Conservation (phyloP, 805 yeast genomes). For the Candida railenensis region DNA sequence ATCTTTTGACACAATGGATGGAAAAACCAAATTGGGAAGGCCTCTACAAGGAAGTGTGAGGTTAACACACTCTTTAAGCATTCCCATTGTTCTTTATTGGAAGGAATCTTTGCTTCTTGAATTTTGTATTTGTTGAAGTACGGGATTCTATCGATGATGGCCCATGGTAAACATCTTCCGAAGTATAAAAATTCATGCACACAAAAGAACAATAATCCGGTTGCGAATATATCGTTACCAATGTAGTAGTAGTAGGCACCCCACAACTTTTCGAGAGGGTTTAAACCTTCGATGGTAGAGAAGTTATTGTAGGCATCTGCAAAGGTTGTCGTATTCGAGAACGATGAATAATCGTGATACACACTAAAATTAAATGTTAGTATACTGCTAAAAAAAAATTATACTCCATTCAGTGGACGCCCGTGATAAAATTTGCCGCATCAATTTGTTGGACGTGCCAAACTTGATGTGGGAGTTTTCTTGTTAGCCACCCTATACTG, state of each 20-base stretch:
- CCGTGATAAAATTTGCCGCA: too few species aligned
- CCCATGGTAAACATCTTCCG: conserved; percentile 62
- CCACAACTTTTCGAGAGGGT: conserved; percentile 48
- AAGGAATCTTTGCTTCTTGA: conserved; percentile 52
- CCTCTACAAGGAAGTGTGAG: conserved; percentile 58
- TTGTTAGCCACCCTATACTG: too few species aligned
- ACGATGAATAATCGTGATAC: conserved; percentile 33
- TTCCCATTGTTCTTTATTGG: conserved; percentile 60
- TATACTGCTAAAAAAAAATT: background rate
- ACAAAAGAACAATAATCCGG: conserved; percentile 55
- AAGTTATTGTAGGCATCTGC: conserved; percentile 29
- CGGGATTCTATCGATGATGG: conserved; percentile 51
- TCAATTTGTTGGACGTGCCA: too few species aligned
- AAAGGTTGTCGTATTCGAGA: conserved; percentile 28
- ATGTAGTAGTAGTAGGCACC: conserved; percentile 55
- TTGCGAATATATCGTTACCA: conserved; percentile 55
- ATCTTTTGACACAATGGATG: conserved; percentile 53
- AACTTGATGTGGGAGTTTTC: too few species aligned
- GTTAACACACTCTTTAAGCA: conserved; percentile 56
- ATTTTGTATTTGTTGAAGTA: conserved; percentile 53
- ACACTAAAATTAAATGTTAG: conserved; percentile 15
- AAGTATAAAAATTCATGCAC: conserved; percentile 57
- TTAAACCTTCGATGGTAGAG: conserved; percentile 26
- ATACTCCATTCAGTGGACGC: background rate
- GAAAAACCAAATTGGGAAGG: conserved; percentile 61